A percentile compares a stretch with the other conserved stretches of the same genome.
phyloP scores from a whole-genome alignment of 2,329 filamentous ascomycete genomes.

The Venturia carpophila region DNA sequence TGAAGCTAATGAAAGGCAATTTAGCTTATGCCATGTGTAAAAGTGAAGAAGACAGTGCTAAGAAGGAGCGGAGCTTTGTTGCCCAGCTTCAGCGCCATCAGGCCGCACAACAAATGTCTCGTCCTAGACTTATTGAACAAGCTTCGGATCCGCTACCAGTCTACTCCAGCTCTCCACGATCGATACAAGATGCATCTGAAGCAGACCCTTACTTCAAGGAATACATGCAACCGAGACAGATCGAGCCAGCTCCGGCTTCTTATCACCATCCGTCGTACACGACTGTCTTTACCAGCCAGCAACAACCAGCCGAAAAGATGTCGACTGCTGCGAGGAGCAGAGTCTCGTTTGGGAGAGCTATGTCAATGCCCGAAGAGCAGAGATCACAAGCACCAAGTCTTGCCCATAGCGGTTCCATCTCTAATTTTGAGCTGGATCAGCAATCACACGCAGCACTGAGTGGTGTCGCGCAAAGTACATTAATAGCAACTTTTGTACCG shows the following conservation, averaged over 20 bases:
- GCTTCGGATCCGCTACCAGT: slow-evolving; percentile 4
- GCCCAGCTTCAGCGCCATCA: background rate
- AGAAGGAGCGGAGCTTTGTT: background rate
- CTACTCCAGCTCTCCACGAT: slow-evolving; percentile 12
- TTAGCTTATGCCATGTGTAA: slow-evolving; percentile 63
- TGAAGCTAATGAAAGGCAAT: background rate
- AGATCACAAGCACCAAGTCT: background rate
- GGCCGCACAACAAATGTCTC: slow-evolving; percentile 5
- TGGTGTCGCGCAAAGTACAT: background rate
- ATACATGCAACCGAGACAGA: slow-evolving; percentile 17
- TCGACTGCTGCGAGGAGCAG: slow-evolving; percentile 7
- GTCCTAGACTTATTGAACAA: background rate
- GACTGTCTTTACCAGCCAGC: slow-evolving; percentile 10
- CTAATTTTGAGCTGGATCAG: background rate
- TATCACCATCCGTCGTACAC: slow-evolving; percentile 15
- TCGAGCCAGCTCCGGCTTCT: slow-evolving; percentile 12
- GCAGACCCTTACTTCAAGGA: slow-evolving; percentile 6
- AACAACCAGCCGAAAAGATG: background rate
- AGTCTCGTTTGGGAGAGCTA: slow-evolving; percentile 1
- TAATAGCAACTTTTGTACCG: background rate
- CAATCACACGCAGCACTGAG: background rate
- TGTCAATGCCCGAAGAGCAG: background rate
- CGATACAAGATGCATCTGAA: slow-evolving; percentile 8
- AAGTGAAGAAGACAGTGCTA: slow-evolving; percentile 43
- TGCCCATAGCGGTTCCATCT: slow-evolving; percentile 9